A percentile compares a stretch with the other conserved stretches of the same genome.
Conservation (phyloP, 202 grass and related monocot genomes). For the Brachypodium distachyon region DNA sequence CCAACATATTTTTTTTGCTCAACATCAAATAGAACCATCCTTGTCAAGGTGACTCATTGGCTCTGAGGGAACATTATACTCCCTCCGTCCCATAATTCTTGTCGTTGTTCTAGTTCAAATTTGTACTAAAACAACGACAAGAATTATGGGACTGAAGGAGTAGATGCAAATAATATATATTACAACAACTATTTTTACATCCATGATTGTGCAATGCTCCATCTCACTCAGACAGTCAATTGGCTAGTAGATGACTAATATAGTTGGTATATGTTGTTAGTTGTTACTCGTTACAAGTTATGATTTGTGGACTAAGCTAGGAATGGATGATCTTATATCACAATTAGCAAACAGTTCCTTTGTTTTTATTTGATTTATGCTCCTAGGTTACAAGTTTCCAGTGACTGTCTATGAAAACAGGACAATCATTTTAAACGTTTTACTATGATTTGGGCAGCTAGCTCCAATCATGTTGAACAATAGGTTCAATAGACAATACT, state of each 20-base stretch:
- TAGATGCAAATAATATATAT: too few relatives aligned
- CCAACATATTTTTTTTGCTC: not conserved
- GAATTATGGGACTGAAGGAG: too few relatives aligned
- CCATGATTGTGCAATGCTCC: not conserved
- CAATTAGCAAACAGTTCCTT: not conserved
- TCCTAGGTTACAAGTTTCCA: not conserved
- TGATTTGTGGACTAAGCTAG: not conserved
- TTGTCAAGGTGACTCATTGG: not conserved
- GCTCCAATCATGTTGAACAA: not conserved
- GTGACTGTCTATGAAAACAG: not conserved
- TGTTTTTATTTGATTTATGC: not conserved
- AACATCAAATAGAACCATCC: not conserved
- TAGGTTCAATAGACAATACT: too few relatives aligned
- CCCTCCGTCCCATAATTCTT: too few relatives aligned
- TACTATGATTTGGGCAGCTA: constrained; percentile 1
- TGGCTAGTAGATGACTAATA: not conserved
- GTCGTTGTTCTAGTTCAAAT: too few relatives aligned
- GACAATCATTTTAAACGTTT: not conserved
- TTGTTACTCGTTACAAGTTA: too few relatives aligned
- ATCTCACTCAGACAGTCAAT: not conserved
- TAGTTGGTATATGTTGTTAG: not conserved
- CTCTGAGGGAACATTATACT: not conserved
- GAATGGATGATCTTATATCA: not conserved
- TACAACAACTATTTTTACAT: not conserved
- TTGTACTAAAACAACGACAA: too few relatives aligned